These are phyloP conservation scores for Chrysanthemum seticuspe DNA, from an alignment of 129 eudicot genomes.

Conservation along the genomic window DNA sequence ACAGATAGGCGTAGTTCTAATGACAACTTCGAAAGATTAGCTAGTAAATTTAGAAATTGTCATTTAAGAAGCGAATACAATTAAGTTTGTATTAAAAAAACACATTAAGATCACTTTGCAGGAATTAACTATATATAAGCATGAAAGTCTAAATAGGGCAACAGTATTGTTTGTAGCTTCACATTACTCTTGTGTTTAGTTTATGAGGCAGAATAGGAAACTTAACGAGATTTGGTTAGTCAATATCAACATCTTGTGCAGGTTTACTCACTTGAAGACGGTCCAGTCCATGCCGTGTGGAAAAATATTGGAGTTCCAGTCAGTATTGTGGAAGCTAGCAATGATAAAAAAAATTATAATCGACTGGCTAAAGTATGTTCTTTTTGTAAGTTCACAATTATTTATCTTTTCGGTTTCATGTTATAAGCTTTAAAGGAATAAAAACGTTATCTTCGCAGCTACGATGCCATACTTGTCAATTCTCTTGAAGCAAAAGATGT, in stretches of 20 bases:
- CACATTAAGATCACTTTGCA: no score
- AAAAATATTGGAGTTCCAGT: conserved; percentile 54
- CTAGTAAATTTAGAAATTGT: no score
- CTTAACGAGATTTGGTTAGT: not conserved
- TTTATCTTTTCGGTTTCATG: not conserved
- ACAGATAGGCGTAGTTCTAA: no score
- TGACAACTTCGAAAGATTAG: no score
- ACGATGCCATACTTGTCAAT: conserved; percentile 79
- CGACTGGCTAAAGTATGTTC: conserved; percentile 91
- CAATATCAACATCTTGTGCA: conserved; percentile 26
- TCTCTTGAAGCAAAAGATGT: conserved; percentile 63
- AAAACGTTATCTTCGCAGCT: conserved; percentile 53
- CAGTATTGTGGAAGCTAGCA: conserved; percentile 37
- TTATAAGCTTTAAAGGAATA: not conserved
- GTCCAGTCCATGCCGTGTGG: conserved; percentile 75
- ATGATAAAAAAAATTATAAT: conserved; percentile 36
- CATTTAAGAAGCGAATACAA: no score
- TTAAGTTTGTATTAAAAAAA: no score
- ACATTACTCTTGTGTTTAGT: no score
- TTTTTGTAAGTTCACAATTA: not conserved
- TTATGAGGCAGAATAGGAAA: no score
- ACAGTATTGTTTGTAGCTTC: no score
- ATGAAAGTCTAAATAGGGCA: no score
- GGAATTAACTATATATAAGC: no score
- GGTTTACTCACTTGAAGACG: conserved; percentile 84